Conservation (phyloP, 2,329 filamentous ascomycete species). For the Curvularia lunata region DNA sequence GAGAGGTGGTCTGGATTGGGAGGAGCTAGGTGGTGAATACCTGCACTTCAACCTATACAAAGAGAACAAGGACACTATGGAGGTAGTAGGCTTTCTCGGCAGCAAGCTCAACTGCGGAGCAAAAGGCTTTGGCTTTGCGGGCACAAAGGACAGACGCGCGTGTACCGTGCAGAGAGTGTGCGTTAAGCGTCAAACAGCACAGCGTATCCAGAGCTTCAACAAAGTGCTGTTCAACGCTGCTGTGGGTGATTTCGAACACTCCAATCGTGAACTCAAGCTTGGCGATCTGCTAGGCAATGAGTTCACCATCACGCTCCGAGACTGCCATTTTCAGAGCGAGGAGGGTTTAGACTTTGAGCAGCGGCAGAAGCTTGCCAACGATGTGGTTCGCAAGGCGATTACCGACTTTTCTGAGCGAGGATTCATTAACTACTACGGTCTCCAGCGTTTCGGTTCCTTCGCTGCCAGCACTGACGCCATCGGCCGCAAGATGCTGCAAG, state of each 20-base stretch:
- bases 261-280: conserved; percentile 73
- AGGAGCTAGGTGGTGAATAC: conserved; percentile 76
- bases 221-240: conserved; percentile 65
- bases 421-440: conserved; percentile 96
- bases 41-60: conserved; percentile 94
- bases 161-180: conserved; percentile 85
- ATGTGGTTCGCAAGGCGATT: conserved; percentile 65
- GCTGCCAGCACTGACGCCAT: conserved; percentile 83
- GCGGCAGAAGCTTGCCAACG: conserved; percentile 55
- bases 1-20: conserved; percentile 59
- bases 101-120: conserved; percentile 71
- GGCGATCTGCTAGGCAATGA: conserved; percentile 89
- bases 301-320: conserved; percentile 89
- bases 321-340: conserved; percentile 69
- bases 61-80: conserved; percentile 97
- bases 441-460: conserved; percentile 96
- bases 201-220: conserved; percentile 70
- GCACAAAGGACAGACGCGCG: conserved; percentile 88
- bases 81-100: conserved; percentile 78
- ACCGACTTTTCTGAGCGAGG: conserved; percentile 73
- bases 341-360: conserved; percentile 42
- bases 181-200: conserved; percentile 64
- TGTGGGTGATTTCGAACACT: conserved; percentile 83
- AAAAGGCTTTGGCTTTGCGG: conserved; percentile 79
- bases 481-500: conserved; percentile 82